Evolutionary conservation across 176 grass and related monocot species (phyloP).

Genomic region (Phyllostachys edulis): DNA sequence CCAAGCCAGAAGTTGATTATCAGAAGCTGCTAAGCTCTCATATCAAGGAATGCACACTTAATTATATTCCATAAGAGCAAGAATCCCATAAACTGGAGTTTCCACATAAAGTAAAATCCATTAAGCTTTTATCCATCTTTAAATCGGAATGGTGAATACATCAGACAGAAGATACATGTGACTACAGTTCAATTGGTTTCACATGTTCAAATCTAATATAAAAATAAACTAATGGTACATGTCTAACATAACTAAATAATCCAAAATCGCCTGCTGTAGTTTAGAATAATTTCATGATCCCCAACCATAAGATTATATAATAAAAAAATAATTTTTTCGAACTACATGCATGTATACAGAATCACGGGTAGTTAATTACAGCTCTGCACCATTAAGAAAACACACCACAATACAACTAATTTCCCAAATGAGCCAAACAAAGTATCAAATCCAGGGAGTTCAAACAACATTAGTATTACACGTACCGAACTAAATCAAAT

Average conservation of each 20-base stretch:
- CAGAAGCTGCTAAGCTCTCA: neutral
- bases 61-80: neutral
- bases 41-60: neutral
- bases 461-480: no score
- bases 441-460: no score
- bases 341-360: neutral
- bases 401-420: no score
- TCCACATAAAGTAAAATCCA: neutral
- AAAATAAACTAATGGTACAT: neutral
- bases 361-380: no score
- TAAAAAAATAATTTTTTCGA: neutral
- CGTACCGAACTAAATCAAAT: no score
- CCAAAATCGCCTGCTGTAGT: neutral
- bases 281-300: neutral
- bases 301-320: neutral
- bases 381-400: no score
- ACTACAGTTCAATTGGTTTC: neutral
- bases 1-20: conserved; percentile 1
- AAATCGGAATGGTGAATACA: neutral
- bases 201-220: neutral
- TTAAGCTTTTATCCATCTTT: neutral
- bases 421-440: no score
- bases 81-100: neutral
- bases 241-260: neutral
- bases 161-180: neutral